Evolutionary conservation across 2,329 filamentous ascomycete genomes (phyloP).

Genomic region (Zymoseptoria crescenta): DNA sequence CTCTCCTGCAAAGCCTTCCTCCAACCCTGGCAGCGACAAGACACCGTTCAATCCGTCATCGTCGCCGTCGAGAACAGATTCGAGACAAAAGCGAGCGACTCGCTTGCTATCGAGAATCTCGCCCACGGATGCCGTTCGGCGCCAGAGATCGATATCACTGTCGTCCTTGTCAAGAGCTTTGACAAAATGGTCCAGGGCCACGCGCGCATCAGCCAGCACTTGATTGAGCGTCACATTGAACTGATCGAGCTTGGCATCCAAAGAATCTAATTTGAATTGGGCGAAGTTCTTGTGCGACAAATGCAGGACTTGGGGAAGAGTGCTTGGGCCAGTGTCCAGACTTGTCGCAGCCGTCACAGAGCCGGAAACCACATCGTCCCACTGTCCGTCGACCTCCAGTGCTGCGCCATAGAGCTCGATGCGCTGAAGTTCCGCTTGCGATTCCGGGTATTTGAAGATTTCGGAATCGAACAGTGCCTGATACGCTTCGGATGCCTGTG

Average conservation of each 20-base stretch:
- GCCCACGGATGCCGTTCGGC: constrained; percentile 51
- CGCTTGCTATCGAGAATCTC: constrained; percentile 51
- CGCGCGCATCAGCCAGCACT: constrained; percentile 31
- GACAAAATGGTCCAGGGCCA: constrained; percentile 48
- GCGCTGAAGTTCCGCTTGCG: constrained; percentile 73
- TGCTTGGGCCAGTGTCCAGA: constrained; percentile 68
- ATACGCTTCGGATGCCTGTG: constrained; percentile 74
- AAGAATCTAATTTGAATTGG: constrained; percentile 72
- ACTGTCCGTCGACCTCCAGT: constrained; percentile 34
- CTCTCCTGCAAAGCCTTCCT: constrained; percentile 47
- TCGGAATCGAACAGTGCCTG: constrained; percentile 79
- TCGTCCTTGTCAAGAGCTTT: constrained; percentile 59
- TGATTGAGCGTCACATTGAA: constrained; percentile 22
- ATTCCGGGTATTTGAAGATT: constrained; percentile 88
- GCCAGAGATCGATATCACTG: constrained; percentile 56
- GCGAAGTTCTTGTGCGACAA: constrained; percentile 93
- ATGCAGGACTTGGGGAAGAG: constrained; percentile 80
- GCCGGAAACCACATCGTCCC: constrained; percentile 33
- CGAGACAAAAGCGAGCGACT: constrained; percentile 53
- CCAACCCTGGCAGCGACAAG: constrained; percentile 50
- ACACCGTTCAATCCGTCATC: constrained; percentile 49
- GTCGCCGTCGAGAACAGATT: constrained; percentile 55
- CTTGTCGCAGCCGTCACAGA: constrained; percentile 34
- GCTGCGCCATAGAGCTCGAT: constrained; percentile 47
- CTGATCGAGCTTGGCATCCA: constrained; percentile 19